Percentiles rank a stretch among this genome's conserved stretches.
Evolutionary conservation across 345 rosid species (phyloP).

Genomic region (Euphorbia pulcherrima): DNA sequence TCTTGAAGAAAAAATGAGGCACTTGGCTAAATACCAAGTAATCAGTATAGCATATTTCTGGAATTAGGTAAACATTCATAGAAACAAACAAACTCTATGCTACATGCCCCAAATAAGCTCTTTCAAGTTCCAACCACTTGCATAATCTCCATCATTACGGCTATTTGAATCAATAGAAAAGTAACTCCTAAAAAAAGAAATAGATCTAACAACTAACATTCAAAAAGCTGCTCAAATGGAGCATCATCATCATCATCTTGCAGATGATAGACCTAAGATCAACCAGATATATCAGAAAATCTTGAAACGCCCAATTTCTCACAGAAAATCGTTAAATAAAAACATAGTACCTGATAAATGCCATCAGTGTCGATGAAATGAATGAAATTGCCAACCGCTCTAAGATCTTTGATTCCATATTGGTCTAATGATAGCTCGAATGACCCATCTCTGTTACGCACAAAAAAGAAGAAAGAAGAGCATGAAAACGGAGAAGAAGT

Average conservation of each 20-base stretch:
- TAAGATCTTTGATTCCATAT: constrained; percentile 41
- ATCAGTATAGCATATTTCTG: not conserved
- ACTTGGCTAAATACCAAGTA: not conserved
- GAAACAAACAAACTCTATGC: not conserved
- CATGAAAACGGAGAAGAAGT: not conserved
- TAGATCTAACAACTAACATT: not conserved
- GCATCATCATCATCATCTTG: not conserved
- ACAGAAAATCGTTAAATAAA: not conserved
- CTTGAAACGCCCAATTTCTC: not conserved
- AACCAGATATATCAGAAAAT: not conserved
- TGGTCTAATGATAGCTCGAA: constrained; percentile 51
- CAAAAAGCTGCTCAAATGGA: not conserved
- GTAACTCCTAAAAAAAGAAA: no score
- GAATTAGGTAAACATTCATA: not conserved
- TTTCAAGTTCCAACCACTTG: not conserved
- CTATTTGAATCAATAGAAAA: not conserved
- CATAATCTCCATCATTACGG: not conserved
- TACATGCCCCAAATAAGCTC: not conserved
- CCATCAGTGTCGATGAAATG: constrained; percentile 52
- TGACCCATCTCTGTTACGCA: constrained; percentile 43
- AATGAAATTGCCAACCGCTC: constrained; percentile 40
- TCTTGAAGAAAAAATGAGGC: not conserved
- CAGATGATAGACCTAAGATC: not conserved
- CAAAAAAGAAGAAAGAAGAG: not conserved
- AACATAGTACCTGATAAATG: constrained; percentile 45